Percentiles rank a stretch among this genome's conserved stretches.
Evolutionary conservation across 352 stramenopile species (phyloP).

Genomic region (Phytophthora gonapodyides): DNA sequence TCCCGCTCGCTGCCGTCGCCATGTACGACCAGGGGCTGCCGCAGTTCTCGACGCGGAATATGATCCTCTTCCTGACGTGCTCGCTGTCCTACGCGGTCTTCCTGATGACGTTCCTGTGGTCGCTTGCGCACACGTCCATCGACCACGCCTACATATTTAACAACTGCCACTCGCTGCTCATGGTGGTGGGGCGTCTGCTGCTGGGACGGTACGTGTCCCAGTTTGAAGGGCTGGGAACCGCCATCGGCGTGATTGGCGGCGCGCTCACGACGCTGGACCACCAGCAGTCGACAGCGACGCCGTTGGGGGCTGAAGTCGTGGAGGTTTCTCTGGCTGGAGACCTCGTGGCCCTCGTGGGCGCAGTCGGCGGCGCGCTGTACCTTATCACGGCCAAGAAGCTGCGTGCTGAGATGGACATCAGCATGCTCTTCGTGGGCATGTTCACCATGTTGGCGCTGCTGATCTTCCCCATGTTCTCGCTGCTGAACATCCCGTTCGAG

Average conservation of each 20-base stretch:
- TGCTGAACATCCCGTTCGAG: constrained; percentile 68
- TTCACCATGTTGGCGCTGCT: constrained; percentile 72
- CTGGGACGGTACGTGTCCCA: constrained; percentile 69
- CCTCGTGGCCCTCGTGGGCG: constrained; percentile 74
- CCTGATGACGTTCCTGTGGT: constrained; percentile 83
- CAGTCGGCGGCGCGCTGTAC: constrained; percentile 76
- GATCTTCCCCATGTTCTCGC: constrained; percentile 67
- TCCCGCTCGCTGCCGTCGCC: constrained; percentile 58
- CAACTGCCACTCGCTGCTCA: constrained; percentile 85
- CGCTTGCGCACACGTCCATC: constrained; percentile 77
- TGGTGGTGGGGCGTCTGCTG: constrained; percentile 67
- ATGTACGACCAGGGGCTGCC: constrained; percentile 64
- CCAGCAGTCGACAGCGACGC: constrained; percentile 30
- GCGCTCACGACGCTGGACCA: constrained; percentile 76
- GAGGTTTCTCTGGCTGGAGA: constrained; percentile 66
- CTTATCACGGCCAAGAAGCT: constrained; percentile 75
- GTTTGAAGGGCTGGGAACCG: constrained; percentile 77
- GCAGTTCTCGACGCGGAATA: constrained; percentile 56
- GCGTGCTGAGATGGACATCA: constrained; percentile 68
- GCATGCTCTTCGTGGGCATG: constrained; percentile 64
- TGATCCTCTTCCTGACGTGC: constrained; percentile 71
- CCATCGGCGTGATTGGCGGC: constrained; percentile 77
- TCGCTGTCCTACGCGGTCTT: constrained; percentile 78
- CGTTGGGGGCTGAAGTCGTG: constrained; percentile 32
- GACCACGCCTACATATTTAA: constrained; percentile 89